These are phyloP conservation scores for Ministeria vibrans DNA, from an alignment of 78 protist species.

Conservation along the genomic window DNA sequence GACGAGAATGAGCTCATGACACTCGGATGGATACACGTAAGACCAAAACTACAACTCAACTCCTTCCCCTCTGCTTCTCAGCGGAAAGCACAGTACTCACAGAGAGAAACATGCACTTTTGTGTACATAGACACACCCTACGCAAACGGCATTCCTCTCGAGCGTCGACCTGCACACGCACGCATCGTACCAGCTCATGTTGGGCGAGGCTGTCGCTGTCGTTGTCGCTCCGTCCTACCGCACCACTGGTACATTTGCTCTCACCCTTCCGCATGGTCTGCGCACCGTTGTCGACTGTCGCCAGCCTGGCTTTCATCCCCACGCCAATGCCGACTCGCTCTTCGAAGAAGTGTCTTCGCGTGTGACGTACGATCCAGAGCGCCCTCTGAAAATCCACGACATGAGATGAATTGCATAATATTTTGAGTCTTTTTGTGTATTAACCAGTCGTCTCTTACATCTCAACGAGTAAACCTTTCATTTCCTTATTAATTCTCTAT, in stretches of 20 bases:
- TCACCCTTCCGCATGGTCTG: constrained; percentile 4
- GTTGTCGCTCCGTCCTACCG: constrained; percentile 39
- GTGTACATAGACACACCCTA: constrained; percentile 43
- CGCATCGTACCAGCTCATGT: constrained; percentile 54
- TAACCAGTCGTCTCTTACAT: no score
- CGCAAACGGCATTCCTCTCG: constrained; percentile 56
- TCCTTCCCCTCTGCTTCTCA: background rate
- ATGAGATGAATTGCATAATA: no score
- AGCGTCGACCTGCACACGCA: constrained; percentile 73
- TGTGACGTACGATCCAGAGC: no score
- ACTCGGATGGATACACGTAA: constrained; percentile 70
- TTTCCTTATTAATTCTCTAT: no score
- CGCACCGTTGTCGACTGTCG: background rate
- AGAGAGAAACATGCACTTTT: background rate
- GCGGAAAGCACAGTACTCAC: background rate
- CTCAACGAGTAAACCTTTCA: no score
- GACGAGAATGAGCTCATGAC: constrained; percentile 45
- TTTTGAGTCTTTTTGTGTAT: no score
- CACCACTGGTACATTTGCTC: background rate
- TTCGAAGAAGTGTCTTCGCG: no score
- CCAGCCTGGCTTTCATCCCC: background rate
- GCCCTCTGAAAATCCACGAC: no score
- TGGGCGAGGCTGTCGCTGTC: constrained; percentile 59
- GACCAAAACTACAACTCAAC: background rate
- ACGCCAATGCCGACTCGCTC: background rate